Evolutionary conservation across 495 filamentous ascomycete species (phyloP).

Genomic region (Cairneyella variabilis): DNA sequence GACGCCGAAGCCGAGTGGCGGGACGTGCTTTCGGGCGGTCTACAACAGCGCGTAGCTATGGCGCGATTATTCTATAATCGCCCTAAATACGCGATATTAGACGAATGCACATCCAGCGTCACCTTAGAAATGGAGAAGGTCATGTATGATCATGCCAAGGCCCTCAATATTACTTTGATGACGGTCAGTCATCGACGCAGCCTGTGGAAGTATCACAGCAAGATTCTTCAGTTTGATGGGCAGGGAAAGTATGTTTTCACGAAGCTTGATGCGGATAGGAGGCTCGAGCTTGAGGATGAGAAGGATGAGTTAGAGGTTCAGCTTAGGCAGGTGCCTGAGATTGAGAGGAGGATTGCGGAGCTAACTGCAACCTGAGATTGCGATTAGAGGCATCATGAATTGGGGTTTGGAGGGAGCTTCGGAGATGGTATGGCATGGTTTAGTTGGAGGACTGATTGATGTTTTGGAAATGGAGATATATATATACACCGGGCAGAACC

Average conservation of each 20-base stretch:
- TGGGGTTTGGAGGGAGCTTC: no score
- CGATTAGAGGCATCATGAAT: no score
- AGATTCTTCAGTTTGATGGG: constrained; percentile 94
- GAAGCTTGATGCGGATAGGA: constrained; percentile 80
- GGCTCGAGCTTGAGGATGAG: constrained; percentile 88
- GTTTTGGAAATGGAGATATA: no score
- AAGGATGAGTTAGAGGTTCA: constrained; percentile 89
- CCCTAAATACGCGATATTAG: constrained; percentile 88
- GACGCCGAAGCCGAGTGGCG: constrained; percentile 97
- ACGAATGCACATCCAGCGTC: constrained; percentile 92
- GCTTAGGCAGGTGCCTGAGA: constrained; percentile 77
- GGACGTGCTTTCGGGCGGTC: constrained; percentile 80
- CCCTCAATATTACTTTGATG: constrained; percentile 88
- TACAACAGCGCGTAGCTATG: constrained; percentile 98
- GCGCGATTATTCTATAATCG: constrained; percentile 93
- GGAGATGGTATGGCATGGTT: no score
- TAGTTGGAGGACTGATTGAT: no score
- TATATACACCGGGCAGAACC: no score
- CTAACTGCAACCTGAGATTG: constrained; percentile 45
- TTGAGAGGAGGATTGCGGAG: constrained; percentile 81
- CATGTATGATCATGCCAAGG: constrained; percentile 97
- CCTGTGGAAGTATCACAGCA: constrained; percentile 92
- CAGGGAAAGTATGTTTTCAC: constrained; percentile 90
- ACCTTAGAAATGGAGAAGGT: constrained; percentile 89
- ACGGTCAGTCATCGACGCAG: constrained; percentile 88